Evolutionary conservation across 345 rosid species (phyloP).

Genomic region (Citropsis articulata): DNA sequence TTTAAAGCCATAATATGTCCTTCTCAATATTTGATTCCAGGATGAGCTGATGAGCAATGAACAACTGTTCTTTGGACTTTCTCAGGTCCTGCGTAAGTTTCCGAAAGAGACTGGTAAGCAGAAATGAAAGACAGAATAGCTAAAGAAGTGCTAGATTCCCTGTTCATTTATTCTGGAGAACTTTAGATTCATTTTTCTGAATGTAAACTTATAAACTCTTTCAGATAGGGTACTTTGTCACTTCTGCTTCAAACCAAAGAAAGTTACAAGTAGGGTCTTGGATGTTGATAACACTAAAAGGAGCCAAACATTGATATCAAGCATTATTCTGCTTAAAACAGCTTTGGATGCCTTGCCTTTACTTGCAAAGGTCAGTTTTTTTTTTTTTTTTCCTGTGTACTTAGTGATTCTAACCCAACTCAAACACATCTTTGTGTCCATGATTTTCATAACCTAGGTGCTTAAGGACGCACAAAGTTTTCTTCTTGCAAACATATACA

Average conservation of each 20-base stretch:
- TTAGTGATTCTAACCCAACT: neutral
- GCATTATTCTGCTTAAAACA: constrained; percentile 92
- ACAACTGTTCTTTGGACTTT: constrained; percentile 90
- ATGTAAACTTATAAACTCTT: constrained; percentile 15
- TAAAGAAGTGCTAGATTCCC: constrained; percentile 9
- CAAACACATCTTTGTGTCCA: neutral
- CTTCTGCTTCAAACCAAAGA: constrained; percentile 95
- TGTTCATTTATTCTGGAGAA: constrained; percentile 15
- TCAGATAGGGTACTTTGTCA: constrained; percentile 95
- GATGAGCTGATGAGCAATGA: constrained; percentile 96
- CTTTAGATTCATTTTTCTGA: constrained; percentile 19
- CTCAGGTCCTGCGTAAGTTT: constrained; percentile 91
- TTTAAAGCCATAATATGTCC: constrained; percentile 14
- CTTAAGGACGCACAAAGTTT: constrained; percentile 81
- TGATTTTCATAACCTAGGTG: constrained; percentile 47
- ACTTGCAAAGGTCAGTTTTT: constrained; percentile 67
- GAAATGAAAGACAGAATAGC: constrained; percentile 3
- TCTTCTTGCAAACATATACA: constrained; percentile 77
- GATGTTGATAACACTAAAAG: constrained; percentile 64
- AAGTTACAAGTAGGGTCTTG: constrained; percentile 61
- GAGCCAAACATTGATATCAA: constrained; percentile 84
- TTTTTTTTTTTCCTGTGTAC: constrained; percentile 11
- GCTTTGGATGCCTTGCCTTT: constrained; percentile 93
- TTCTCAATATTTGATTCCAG: constrained; percentile 40
- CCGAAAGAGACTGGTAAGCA: constrained; percentile 90